Percentiles rank a stretch among this genome's conserved stretches.
Evolutionary conservation across 129 eudicot species (phyloP).

Genomic region (Artemisia annua): DNA sequence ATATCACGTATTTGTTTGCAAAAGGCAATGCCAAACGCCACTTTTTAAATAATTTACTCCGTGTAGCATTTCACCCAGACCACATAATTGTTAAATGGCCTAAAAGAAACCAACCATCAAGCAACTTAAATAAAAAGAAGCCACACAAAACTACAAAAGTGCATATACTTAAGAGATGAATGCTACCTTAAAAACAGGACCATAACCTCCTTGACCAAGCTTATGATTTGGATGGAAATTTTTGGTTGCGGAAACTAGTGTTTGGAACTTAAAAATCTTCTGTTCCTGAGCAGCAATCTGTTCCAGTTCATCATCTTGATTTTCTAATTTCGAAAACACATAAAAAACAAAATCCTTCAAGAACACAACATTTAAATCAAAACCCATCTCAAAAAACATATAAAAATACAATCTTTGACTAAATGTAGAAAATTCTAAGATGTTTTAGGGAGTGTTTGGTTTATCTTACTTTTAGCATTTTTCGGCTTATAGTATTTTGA

Average conservation of each 20-base stretch:
- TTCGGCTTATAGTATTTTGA: no score
- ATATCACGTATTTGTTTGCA: no score
- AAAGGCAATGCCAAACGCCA: no score
- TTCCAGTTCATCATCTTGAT: constrained; percentile 52
- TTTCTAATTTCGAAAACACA: constrained; percentile 25
- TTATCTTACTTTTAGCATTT: no score
- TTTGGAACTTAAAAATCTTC: constrained; percentile 48
- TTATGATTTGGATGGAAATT: constrained; percentile 53
- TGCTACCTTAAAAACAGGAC: constrained; percentile 75
- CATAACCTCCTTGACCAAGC: constrained; percentile 92
- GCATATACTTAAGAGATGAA: neutral
- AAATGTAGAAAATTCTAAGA: constrained; percentile 19
- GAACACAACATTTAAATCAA: neutral
- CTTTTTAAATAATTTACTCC: neutral
- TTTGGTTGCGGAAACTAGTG: constrained; percentile 63
- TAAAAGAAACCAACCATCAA: neutral
- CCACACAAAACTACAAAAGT: neutral
- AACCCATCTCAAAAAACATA: constrained; percentile 19
- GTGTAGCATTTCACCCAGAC: neutral
- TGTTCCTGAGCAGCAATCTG: constrained; percentile 75
- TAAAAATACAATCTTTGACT: neutral
- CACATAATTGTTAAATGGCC: neutral
- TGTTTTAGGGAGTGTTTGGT: no score
- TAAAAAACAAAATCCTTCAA: constrained; percentile 6
- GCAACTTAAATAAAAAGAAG: neutral